Percentiles rank a stretch among this genome's conserved stretches.
These are phyloP conservation scores for Boletus huronensis DNA, from an alignment of 768 basidiomycete species.

Conservation along the genomic window DNA sequence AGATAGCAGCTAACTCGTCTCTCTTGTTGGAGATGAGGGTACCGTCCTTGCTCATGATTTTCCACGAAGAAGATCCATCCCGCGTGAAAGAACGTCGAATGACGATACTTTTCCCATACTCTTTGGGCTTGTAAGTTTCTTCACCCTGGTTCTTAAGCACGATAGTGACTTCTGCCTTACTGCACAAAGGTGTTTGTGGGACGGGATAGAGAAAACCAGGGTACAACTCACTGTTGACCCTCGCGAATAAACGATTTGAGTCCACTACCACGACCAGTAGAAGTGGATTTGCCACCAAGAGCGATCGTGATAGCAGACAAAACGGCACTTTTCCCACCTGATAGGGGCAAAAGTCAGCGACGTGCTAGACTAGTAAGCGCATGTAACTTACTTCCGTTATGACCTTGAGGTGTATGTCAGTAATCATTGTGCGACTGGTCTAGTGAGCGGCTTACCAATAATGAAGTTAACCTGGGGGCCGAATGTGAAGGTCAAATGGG, in stretches of 20 bases:
- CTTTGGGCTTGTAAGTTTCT: conserved; percentile 79
- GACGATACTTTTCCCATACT: conserved; percentile 84
- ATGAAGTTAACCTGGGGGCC: conserved; percentile 97
- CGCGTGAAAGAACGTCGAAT: conserved; percentile 79
- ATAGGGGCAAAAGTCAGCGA: conserved; percentile 4
- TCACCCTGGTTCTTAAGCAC: conserved; percentile 85
- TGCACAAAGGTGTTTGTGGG: conserved; percentile 38
- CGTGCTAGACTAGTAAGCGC: background rate
- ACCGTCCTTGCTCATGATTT: conserved; percentile 69
- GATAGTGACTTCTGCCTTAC: conserved; percentile 67
- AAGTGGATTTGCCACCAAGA: conserved; percentile 88
- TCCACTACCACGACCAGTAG: conserved; percentile 85
- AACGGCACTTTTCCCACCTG: conserved; percentile 94
- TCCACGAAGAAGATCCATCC: conserved; percentile 76
- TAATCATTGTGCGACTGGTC: background rate
- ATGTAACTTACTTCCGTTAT: conserved; percentile 79
- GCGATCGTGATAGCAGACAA: conserved; percentile 91
- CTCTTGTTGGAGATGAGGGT: conserved; percentile 69
- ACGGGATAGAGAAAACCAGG: background rate
- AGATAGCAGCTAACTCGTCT: conserved; percentile 83
- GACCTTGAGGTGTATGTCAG: conserved; percentile 45
- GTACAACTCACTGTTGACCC: conserved; percentile 60
- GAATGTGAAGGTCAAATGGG: conserved; percentile 76
- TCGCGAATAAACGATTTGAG: conserved; percentile 84
- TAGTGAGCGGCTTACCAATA: conserved; percentile 54